Evolutionary conservation across 371 early-diverging fungal genomes (phyloP), one percentile per base, ranked within the genome.

Genomic region (Mortierella sp.): DNA sequence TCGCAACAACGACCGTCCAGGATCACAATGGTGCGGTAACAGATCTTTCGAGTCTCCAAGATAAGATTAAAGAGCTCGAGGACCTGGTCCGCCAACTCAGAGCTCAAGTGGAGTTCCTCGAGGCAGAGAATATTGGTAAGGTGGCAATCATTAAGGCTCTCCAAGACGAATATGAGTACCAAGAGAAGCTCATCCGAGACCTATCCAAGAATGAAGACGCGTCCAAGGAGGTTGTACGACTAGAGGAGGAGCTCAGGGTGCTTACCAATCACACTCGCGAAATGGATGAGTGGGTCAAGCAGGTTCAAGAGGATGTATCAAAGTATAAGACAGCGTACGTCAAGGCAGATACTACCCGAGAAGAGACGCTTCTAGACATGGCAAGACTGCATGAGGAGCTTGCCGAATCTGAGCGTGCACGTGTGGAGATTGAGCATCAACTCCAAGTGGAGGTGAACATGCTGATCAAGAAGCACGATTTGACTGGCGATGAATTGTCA

Each of bases 61-160:
- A 64, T 51, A 77, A 72, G 62, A 62, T 77, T 37, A 62, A 55
- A 1, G 69, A 72, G 43, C 72, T 77, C n/a, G 79, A 77, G 52
- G 72, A 72, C 18, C 65, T 62, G 48, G 66, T 77, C 46, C 72
- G 72, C 1, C 65, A 48, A 15, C 58, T 77, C 43, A 68, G 43
- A n/a, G 58, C 29, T 9, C 72, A 77, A 16, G 68, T 77, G 16
- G 79, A 72, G 46, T 66, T 68, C 21, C 63, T 77, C 0, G 79
- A 77, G 30, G 79, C 79, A 11, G 79, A 77, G 19, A 77, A 66
- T 57, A 77, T 77, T 56, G 79, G 79, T 15, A 77, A 77, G 15
- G 79, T 66, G 7, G 79, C 79, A 1, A 77, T 72, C 52, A 62
- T 77, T 51, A 72, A 72, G 52, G 79, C 79, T 0, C 69, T 77